Base-by-base conservation (phyloP, 2,329 filamentous ascomycete species). In the Pseudogymnoascus sp. region DNA sequence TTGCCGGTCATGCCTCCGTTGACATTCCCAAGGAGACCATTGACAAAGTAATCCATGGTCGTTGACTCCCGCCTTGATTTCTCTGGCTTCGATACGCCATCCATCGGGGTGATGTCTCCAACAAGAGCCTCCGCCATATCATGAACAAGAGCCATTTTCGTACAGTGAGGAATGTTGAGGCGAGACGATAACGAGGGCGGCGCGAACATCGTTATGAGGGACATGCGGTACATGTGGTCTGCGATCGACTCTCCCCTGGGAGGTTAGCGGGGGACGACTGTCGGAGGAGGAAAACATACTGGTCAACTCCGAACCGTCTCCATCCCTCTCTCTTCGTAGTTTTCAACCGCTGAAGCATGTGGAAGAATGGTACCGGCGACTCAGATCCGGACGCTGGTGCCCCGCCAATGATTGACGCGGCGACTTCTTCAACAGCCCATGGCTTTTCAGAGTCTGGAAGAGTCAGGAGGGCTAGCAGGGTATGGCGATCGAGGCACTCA, bases 191-290 rank as follows among this genome's bases (percentile, higher is more conserved):
- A 84, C 1, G 88, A 78, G 0, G 90, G 82, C 1, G 95, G 93
- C 2, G 91, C 92, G 68, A 97, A 85, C 87, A 99, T 90, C 67
- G 91, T 92, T 75, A 99, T 91, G 69, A 99, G 84, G 60, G 93
- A 91, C 95, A 99, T 99, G 77, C 95, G 92, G 78, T 97, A 99
- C 95, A 99, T 99, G 82, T 99, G 95, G 78, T 99, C 95, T 62
- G 91, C 84, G 73, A 99, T 97, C 1, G 91, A 96, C 76, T 99
- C 95, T 74, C 91, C 89, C 64, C 82, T 86, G 66, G 16, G 19
- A 13, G 38, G 31, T 77, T 26, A 66, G 60, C 62, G 33, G 42
- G n/a, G 35, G 42, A 50, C 1, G 2, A 29, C n/a, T 29, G 4
- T 21, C 37, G 4, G 5, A 33, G 47, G 26, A 13, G 14, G 47